A percentile compares a stretch with the other conserved stretches of the same genome.
Conservation (phyloP, 495 filamentous ascomycete species). For the Tuber indicum region DNA sequence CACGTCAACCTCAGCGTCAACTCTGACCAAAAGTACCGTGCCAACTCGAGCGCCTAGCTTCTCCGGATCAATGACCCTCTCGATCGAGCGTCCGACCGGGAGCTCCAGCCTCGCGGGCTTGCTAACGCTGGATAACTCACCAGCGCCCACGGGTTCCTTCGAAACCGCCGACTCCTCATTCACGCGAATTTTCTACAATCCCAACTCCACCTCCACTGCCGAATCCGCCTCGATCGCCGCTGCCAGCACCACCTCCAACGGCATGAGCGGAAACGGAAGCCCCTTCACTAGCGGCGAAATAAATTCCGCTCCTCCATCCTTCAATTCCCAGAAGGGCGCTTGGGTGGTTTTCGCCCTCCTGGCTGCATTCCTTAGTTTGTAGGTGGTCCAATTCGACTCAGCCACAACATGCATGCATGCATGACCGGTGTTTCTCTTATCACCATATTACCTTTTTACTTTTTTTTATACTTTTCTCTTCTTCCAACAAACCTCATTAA, state of each 20-base stretch:
- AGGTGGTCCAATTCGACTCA: not conserved
- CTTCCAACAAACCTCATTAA: not conserved
- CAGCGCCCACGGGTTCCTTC: not conserved
- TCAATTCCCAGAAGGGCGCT: not conserved
- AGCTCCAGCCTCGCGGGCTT: not conserved
- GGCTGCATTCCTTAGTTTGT: not conserved
- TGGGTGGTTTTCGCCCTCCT: not conserved
- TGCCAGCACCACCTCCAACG: not conserved
- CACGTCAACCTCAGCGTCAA: not conserved
- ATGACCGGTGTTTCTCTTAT: not conserved
- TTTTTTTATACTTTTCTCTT: not conserved
- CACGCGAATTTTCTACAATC: not conserved
- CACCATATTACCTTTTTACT: not conserved
- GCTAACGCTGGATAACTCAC: not conserved
- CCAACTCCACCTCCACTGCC: not conserved
- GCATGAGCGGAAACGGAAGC: not conserved
- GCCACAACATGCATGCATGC: not conserved
- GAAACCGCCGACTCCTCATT: not conserved
- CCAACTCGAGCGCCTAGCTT: not conserved
- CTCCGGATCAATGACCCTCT: slow-evolving; percentile 24
- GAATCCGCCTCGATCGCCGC: not conserved
- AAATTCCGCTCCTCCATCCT: not conserved
- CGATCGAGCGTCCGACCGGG: not conserved
- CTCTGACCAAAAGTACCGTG: not conserved
- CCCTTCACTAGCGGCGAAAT: not conserved